A percentile compares a stretch with the other conserved stretches of the same genome.
Evolutionary conservation across 2,329 filamentous ascomycete species (phyloP).

Genomic region (Periglandula ipomoeae): DNA sequence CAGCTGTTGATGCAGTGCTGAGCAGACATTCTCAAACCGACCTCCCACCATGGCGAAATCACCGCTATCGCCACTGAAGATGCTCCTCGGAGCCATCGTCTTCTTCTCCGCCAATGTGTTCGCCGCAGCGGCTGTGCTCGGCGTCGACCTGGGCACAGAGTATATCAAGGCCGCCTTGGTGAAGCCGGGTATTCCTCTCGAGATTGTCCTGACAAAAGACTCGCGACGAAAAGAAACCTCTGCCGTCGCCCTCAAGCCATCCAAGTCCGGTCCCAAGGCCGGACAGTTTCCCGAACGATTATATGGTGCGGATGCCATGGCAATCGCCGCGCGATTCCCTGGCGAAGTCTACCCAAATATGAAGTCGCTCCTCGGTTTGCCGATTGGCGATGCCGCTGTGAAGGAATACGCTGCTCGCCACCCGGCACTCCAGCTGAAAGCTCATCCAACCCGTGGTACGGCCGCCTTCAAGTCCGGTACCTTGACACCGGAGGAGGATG

Average conservation of each 20-base stretch:
- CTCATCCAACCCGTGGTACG: conserved; percentile 53
- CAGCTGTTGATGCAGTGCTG: conserved; percentile 1
- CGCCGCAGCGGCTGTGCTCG: conserved; percentile 66
- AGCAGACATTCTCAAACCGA: conserved; percentile 9
- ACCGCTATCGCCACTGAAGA: conserved; percentile 26
- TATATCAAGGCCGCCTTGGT: conserved; percentile 95
- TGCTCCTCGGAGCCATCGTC: conserved; percentile 29
- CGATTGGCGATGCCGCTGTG: conserved; percentile 50
- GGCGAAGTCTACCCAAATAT: conserved; percentile 92
- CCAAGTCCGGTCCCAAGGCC: conserved; percentile 51
- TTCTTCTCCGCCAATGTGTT: conserved; percentile 35
- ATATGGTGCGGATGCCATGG: conserved; percentile 87
- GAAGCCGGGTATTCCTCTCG: conserved; percentile 92
- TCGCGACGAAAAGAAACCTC: conserved; percentile 92
- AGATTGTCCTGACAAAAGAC: conserved; percentile 96
- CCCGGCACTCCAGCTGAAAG: conserved; percentile 64
- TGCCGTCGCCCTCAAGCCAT: conserved; percentile 87
- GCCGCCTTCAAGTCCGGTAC: conserved; percentile 72
- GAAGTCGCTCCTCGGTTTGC: conserved; percentile 78
- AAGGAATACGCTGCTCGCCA: conserved; percentile 65
- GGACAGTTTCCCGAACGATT: conserved; percentile 75
- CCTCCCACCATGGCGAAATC: conserved; percentile 25
- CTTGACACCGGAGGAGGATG: conserved; percentile 52
- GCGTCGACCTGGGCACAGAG: conserved; percentile 89
- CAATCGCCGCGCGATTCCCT: conserved; percentile 78